Percentiles rank a stretch among this genome's conserved stretches.
phyloP scores from a whole-genome alignment of 805 yeast species.

The Candida xiaguanensis region DNA sequence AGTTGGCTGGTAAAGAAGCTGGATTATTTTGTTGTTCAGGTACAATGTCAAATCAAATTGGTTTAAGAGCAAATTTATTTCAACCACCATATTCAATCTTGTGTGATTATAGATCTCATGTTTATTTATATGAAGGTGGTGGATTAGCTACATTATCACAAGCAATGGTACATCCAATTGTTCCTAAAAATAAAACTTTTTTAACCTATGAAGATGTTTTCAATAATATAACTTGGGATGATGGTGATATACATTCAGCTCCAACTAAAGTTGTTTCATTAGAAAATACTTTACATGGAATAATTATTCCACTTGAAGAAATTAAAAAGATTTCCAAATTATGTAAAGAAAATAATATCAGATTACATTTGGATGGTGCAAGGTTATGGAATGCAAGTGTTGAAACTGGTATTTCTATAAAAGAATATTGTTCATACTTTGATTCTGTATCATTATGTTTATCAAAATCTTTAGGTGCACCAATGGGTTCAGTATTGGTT shows the following conservation, averaged over 20 bases:
- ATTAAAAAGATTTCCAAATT: constrained; percentile 32
- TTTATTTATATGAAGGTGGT: constrained; percentile 38
- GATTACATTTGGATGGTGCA: constrained; percentile 42
- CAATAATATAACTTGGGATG: constrained; percentile 37
- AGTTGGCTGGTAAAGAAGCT: constrained; percentile 36
- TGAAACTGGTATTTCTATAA: constrained; percentile 36
- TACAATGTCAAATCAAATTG: constrained; percentile 41
- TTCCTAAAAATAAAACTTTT: constrained; percentile 31
- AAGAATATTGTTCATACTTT: constrained; percentile 36
- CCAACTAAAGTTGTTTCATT: constrained; percentile 42
- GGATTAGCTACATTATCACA: constrained; percentile 42
- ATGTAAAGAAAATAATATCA: constrained; percentile 30
- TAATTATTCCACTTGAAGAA: constrained; percentile 38
- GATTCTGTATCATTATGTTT: constrained; percentile 42
- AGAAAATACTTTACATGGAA: constrained; percentile 43
- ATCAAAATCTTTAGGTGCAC: constrained; percentile 42
- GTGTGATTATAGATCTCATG: constrained; percentile 37
- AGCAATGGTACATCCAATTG: constrained; percentile 38
- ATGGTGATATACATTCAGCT: constrained; percentile 43
- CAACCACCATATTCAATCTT: constrained; percentile 42
- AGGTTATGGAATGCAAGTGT: constrained; percentile 42
- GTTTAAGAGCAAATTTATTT: constrained; percentile 31
- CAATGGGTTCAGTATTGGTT: constrained; percentile 41
- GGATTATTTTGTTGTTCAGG: constrained; percentile 41
- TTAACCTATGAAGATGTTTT: constrained; percentile 36